Base-by-base conservation (phyloP, 148 eudicot genomes). In the Chenopodium album region DNA sequence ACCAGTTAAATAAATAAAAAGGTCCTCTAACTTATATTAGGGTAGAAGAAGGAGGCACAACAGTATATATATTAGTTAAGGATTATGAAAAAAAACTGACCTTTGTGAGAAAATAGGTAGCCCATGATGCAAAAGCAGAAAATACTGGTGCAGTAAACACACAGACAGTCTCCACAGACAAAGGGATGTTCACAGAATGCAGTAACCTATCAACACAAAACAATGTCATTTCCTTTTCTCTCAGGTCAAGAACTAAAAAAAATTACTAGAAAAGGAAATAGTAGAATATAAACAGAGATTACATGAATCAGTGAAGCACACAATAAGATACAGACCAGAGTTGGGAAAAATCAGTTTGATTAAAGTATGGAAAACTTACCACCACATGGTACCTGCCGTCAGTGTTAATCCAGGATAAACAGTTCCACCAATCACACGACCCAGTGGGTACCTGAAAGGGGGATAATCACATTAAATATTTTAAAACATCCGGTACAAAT, bases 351-450 rank as follows among this genome's bases (percentile, higher is more conserved):
- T 6, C 44, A 41, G 44, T 41, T 41, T 41, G 44, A 41, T 41
- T 41, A 41, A 41, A 41, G 7, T 4, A 41, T 41, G 7, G 44
- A 41, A 86, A 84, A 86, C 98, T 68, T 79, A 96, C 99, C 96
- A 86, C 99, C 99, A 96, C 86, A 96, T 82, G 62, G 98, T 90
- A 77, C 99, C 99, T 16, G 99, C 98, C 46, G 99, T 96, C 88
- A 94, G 81, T 72, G 99, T 96, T 81, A 96, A 87, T 78, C 99
- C 99, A 41, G 99, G 99, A 86, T 94, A 96, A 79, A 96, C 98
- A 59, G 99, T 96, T 85, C 99, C 99, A 78, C 99, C 99, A 87
- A 96, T 94, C 81, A 96, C 99, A 81, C 99, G 98, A 62, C 99
- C 99, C 79, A 96, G 90, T 75, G 99, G 99, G 87, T 96, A 96